phyloP scores from a whole-genome alignment of 352 stramenopile species.

The Phytophthora pistaciae region DNA sequence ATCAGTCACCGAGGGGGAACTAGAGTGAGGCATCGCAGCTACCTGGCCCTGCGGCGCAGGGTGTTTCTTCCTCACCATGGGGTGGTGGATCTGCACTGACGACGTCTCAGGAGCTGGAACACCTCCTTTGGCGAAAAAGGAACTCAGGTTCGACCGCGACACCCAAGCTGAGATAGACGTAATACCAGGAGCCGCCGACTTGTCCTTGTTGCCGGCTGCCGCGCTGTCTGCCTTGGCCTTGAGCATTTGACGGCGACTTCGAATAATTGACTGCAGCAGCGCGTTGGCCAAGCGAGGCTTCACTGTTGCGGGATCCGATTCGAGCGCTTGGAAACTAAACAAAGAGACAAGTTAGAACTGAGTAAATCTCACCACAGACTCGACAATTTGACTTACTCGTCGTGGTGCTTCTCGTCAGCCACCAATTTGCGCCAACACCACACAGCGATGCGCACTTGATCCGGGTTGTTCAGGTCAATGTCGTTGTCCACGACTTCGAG shows the following conservation, averaged over 20 bases:
- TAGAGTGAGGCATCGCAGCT: conserved; percentile 14
- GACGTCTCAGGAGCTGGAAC: conserved; percentile 5
- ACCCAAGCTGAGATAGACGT: conserved; percentile 53
- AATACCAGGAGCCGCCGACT: conserved; percentile 14
- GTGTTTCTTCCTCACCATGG: conserved; percentile 71
- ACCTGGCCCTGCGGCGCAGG: conserved; percentile 17
- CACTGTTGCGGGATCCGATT: conserved; percentile 26
- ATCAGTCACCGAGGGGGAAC: conserved; percentile 15
- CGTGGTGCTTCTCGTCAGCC: conserved; percentile 44
- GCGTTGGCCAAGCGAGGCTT: conserved; percentile 53
- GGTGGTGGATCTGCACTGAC: conserved; percentile 53
- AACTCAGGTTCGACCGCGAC: conserved; percentile 42
- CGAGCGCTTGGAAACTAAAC: conserved; percentile 50
- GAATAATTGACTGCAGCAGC: conserved; percentile 74
- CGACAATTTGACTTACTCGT: conserved; percentile 40
- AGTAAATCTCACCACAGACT: not conserved
- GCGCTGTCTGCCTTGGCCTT: conserved; percentile 60
- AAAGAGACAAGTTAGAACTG: conserved; percentile 23
- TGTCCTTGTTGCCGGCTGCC: conserved; percentile 10
- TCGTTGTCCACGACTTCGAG: conserved; percentile 60
- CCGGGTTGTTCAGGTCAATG: conserved; percentile 67
- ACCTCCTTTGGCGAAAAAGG: conserved; percentile 32
- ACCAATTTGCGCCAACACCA: conserved; percentile 80
- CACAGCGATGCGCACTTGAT: conserved; percentile 77
- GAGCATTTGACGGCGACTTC: conserved; percentile 80